Conservation (phyloP, 2,329 filamentous ascomycete genomes). For the Hypoxylon sp. region DNA sequence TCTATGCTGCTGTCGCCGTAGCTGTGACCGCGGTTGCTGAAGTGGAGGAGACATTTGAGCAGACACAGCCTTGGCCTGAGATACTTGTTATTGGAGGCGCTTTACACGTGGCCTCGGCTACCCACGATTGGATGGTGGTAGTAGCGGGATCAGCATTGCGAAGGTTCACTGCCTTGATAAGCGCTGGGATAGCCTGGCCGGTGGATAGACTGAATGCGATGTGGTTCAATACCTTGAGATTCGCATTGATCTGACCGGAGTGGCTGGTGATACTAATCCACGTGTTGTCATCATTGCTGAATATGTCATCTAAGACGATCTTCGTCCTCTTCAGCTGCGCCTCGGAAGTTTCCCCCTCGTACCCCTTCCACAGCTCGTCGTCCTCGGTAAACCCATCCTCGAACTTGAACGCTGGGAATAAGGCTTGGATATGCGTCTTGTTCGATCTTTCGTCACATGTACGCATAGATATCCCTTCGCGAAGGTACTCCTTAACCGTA, state of each 20-base stretch:
- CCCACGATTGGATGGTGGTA: conserved; percentile 57
- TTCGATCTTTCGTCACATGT: conserved; percentile 76
- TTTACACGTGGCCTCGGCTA: conserved; percentile 61
- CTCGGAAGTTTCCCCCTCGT: conserved; percentile 59
- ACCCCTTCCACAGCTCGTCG: conserved; percentile 62
- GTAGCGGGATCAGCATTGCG: conserved; percentile 46
- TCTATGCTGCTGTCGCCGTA: conserved; percentile 18
- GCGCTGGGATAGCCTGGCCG: conserved; percentile 76
- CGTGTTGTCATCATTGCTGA: conserved; percentile 65
- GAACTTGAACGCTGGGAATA: conserved; percentile 69
- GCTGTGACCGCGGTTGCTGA: conserved; percentile 35
- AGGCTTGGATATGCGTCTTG: conserved; percentile 66
- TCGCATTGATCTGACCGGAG: conserved; percentile 68
- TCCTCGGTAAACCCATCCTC: conserved; percentile 74
- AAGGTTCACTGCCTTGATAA: conserved; percentile 71
- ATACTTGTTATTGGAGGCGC: conserved; percentile 63
- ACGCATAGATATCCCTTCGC: conserved; percentile 77
- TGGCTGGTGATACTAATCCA: conserved; percentile 74
- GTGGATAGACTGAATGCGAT: conserved; percentile 74
- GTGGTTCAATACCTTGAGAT: conserved; percentile 72
- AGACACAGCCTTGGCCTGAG: conserved; percentile 60
- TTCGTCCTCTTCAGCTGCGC: conserved; percentile 67
- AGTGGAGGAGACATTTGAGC: conserved; percentile 48
- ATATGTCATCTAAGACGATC: conserved; percentile 70
- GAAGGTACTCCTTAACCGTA: conserved; percentile 73